Percentiles rank a stretch among this genome's conserved stretches.
phyloP scores from a whole-genome alignment of 306 rosid species.

The Casuarina cunninghamiana region DNA sequence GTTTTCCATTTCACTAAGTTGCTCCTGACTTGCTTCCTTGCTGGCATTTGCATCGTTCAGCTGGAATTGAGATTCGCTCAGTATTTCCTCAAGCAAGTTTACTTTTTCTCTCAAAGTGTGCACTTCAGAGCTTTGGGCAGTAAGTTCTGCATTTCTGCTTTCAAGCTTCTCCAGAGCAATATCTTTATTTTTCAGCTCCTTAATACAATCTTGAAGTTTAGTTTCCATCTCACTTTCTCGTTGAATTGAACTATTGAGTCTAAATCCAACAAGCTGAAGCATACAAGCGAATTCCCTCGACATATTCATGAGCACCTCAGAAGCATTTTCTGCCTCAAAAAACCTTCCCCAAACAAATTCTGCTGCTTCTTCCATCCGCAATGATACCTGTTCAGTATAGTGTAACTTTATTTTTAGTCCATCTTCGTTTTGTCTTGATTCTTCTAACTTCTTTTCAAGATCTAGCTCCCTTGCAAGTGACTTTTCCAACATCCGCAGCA shows the following conservation, averaged over 20 bases:
- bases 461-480: slow-evolving; percentile 86
- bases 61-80: slow-evolving; percentile 42
- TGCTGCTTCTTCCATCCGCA: slow-evolving; percentile 82
- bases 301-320: slow-evolving; percentile 77
- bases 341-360: slow-evolving; percentile 97
- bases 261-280: slow-evolving; percentile 68
- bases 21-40: slow-evolving; percentile 51
- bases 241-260: slow-evolving; percentile 51
- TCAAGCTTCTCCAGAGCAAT: slow-evolving; percentile 51
- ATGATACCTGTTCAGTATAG: slow-evolving; percentile 70
- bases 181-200: slow-evolving; percentile 57
- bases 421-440: slow-evolving; percentile 65
- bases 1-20: slow-evolving; percentile 59
- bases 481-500: slow-evolving; percentile 85
- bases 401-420: slow-evolving; percentile 76
- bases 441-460: slow-evolving; percentile 77
- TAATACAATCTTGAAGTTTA: slow-evolving; percentile 42
- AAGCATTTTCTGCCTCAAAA: slow-evolving; percentile 88
- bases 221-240: slow-evolving; percentile 63
- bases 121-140: slow-evolving; percentile 48
- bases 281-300: slow-evolving; percentile 72
- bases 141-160: slow-evolving; percentile 34
- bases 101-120: slow-evolving; percentile 60
- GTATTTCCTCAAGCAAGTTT: slow-evolving; percentile 48
- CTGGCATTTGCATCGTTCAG: slow-evolving; percentile 43